A percentile compares a stretch with the other conserved stretches of the same genome.
phyloP scores from a whole-genome alignment of 208 protist genomes.

The Trypanosoma rangeli region DNA sequence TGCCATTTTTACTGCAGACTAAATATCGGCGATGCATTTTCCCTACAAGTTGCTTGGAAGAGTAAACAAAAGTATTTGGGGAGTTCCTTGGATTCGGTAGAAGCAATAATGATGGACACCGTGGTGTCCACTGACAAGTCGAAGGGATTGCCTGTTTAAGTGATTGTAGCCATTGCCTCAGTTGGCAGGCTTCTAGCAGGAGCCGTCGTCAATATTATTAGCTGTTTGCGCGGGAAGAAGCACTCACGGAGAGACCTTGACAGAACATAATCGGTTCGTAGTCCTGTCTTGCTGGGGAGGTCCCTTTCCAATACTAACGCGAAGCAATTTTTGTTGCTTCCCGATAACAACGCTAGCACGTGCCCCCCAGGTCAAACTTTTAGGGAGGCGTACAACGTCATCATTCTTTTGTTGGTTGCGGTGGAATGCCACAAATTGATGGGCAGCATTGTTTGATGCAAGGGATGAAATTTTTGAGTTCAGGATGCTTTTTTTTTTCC shows the following conservation, averaged over 20 bases:
- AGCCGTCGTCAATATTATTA: neutral
- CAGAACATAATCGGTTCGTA: neutral
- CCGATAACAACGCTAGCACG: neutral
- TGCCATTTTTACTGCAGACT: too few species aligned
- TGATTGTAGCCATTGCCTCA: neutral
- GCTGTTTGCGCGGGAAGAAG: neutral
- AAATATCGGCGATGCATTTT: too few species aligned
- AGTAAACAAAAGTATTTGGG: too few species aligned
- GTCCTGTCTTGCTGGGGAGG: neutral
- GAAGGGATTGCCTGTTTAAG: neutral
- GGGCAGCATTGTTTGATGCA: neutral
- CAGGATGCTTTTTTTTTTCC: neutral
- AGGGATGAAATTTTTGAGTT: neutral
- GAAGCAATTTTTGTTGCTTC: neutral
- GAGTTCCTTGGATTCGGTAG: neutral
- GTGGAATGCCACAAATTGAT: neutral
- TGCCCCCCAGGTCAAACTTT: neutral
- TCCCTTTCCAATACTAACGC: neutral
- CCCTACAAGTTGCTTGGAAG: too few species aligned
- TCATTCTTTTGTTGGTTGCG: neutral
- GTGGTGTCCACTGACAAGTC: neutral
- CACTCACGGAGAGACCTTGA: neutral
- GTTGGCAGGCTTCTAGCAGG: neutral
- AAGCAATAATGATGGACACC: neutral
- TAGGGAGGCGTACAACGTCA: constrained; percentile 9